Conservation (phyloP, 2,329 filamentous ascomycete genomes). For the Dothiorella sarmentorum region DNA sequence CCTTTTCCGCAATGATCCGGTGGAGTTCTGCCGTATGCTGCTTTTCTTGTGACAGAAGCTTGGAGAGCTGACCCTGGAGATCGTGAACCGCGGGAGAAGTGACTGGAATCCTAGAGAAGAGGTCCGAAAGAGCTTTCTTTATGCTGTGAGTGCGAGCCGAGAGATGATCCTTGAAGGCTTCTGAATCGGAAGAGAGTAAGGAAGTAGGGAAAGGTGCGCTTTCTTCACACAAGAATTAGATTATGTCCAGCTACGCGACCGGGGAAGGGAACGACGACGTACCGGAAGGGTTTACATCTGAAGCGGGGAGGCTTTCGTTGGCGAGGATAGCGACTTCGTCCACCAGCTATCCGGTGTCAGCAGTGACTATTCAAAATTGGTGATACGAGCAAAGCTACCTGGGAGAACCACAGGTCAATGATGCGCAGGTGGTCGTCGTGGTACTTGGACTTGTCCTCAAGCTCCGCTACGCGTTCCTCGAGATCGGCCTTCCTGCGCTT, state of each 20-base stretch:
- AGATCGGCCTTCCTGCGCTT: conserved; percentile 83
- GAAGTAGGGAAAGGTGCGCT: conserved; percentile 48
- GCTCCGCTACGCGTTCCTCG: conserved; percentile 75
- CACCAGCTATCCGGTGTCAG: conserved; percentile 39
- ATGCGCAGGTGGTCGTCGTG: conserved; percentile 91
- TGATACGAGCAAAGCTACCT: conserved; percentile 56
- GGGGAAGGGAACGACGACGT: conserved; percentile 2
- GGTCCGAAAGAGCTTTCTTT: conserved; percentile 65
- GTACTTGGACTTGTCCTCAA: conserved; percentile 72
- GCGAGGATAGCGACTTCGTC: conserved; percentile 48
- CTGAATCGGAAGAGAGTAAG: conserved; percentile 53
- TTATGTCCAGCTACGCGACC: neutral
- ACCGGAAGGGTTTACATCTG: conserved; percentile 11
- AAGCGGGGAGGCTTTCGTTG: conserved; percentile 29
- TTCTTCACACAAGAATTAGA: conserved; percentile 1
- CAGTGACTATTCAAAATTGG: neutral
- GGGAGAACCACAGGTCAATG: conserved; percentile 90
- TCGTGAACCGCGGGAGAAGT: conserved; percentile 66
- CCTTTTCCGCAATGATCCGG: conserved; percentile 71
- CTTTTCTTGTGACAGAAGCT: conserved; percentile 78
- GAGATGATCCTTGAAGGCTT: conserved; percentile 74
- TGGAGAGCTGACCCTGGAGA: conserved; percentile 71
- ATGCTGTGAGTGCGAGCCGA: conserved; percentile 73
- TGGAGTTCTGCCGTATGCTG: conserved; percentile 73
- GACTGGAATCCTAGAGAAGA: conserved; percentile 55